Conservation (phyloP, 176 grass and related monocot species). For the Bonia amplexicaulis region DNA sequence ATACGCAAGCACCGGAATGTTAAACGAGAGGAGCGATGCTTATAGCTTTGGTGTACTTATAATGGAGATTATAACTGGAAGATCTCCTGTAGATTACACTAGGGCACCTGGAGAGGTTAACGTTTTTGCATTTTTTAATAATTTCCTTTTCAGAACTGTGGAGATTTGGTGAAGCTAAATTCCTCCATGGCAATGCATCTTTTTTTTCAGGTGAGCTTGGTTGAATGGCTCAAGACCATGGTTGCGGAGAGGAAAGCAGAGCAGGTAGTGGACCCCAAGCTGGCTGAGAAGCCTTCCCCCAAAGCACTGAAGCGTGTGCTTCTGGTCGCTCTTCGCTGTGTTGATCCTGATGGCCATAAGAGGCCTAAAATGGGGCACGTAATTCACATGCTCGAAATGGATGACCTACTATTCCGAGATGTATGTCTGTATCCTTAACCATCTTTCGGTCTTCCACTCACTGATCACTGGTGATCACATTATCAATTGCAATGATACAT, state of each 20-base stretch:
- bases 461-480: neutral
- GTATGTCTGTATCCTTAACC: conserved; percentile 29
- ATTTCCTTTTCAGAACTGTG: neutral
- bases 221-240: conserved; percentile 96
- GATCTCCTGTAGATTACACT: conserved; percentile 93
- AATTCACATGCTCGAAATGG: conserved; percentile 98
- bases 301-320: conserved; percentile 70
- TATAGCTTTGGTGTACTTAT: conserved; percentile 95
- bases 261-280: conserved; percentile 72
- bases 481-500: neutral
- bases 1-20: conserved; percentile 94
- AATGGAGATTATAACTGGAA: conserved; percentile 93
- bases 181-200: neutral
- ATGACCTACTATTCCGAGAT: conserved; percentile 55
- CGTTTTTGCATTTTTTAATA: neutral
- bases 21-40: conserved; percentile 93
- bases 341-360: conserved; percentile 85
- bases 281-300: conserved; percentile 68
- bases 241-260: conserved; percentile 73
- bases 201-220: conserved; percentile 70
- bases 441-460: neutral
- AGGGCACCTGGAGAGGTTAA: conserved; percentile 69
- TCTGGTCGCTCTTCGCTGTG: conserved; percentile 76
- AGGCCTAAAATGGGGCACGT: conserved; percentile 97
- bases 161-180: neutral